Evolutionary conservation across 2,329 filamentous ascomycete genomes (phyloP).

Genomic region (Periconia sp.): DNA sequence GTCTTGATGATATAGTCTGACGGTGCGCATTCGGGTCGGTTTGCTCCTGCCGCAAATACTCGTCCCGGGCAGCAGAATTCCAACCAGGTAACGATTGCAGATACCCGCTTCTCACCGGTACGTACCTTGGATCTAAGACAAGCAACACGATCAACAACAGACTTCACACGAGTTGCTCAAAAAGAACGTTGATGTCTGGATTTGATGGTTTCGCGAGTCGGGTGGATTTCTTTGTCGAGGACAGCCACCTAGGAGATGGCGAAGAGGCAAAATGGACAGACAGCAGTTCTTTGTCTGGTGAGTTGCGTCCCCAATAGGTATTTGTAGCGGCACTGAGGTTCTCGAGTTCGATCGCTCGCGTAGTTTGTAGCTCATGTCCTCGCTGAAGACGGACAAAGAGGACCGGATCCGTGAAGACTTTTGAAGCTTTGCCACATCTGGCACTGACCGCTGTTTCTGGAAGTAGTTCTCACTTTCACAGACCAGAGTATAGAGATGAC

Average conservation of each 20-base stretch:
- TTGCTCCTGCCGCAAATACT: constrained; percentile 37
- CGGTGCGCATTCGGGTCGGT: constrained; percentile 22
- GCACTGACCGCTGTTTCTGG: constrained; percentile 39
- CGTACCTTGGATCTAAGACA: constrained; percentile 25
- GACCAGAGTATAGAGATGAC: constrained; percentile 22
- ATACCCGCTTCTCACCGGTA: constrained; percentile 35
- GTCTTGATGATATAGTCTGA: constrained; percentile 15
- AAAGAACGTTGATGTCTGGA: constrained; percentile 35
- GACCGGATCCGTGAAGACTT: constrained; percentile 40
- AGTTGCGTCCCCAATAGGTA: constrained; percentile 37
- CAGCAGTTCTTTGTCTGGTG: constrained; percentile 40
- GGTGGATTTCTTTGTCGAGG: constrained; percentile 34
- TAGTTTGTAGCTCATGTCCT: constrained; percentile 32
- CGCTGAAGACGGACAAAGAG: constrained; percentile 46
- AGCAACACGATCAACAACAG: constrained; percentile 26
- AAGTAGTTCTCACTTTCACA: constrained; percentile 17
- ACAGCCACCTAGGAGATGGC: constrained; percentile 25
- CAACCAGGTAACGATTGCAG: constrained; percentile 38
- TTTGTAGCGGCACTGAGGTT: constrained; percentile 40
- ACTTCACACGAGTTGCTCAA: constrained; percentile 19
- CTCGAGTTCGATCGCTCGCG: constrained; percentile 38
- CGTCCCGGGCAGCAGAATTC: constrained; percentile 30
- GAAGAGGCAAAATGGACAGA: constrained; percentile 35
- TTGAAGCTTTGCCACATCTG: constrained; percentile 34
- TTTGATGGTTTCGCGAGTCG: constrained; percentile 29